Percentiles rank a stretch among this genome's conserved stretches.
Evolutionary conservation across 345 rosid genomes (phyloP).

Genomic region (Corymbia maculata): DNA sequence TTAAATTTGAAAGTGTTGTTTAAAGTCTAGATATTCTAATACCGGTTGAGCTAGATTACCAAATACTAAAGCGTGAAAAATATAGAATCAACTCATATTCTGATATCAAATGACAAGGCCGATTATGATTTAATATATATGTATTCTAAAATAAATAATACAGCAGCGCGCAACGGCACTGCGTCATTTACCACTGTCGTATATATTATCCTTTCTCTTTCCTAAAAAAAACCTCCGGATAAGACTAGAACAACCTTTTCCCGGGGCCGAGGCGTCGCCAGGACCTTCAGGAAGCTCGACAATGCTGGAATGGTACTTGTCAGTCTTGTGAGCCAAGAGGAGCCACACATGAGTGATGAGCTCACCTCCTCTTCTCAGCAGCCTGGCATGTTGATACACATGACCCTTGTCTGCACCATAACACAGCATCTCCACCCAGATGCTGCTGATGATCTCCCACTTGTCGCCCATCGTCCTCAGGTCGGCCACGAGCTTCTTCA

Average conservation of each 20-base stretch:
- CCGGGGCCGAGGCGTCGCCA: not conserved
- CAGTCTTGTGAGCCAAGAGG: not conserved
- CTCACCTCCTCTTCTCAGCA: not conserved
- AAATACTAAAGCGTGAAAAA: not conserved
- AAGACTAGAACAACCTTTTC: not conserved
- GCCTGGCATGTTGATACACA: not conserved
- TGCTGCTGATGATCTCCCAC: not conserved
- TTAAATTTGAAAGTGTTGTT: no score
- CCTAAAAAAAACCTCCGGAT: not conserved
- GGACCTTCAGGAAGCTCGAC: not conserved
- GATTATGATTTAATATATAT: no score
- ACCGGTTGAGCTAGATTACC: not conserved
- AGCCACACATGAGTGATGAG: not conserved
- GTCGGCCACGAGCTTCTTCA: not conserved
- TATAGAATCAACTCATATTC: no score
- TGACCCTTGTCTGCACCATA: not conserved
- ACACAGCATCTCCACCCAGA: not conserved
- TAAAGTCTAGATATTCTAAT: not conserved
- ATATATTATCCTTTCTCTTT: not conserved
- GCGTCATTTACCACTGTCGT: not conserved
- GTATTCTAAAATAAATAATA: no score
- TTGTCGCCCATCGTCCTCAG: not conserved
- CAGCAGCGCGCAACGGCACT: not conserved
- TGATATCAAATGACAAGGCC: not conserved
- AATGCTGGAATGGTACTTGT: not conserved